These are phyloP conservation scores for Kwoniella botswanensis DNA, from an alignment of 768 basidiomycete genomes.

Conservation along the genomic window DNA sequence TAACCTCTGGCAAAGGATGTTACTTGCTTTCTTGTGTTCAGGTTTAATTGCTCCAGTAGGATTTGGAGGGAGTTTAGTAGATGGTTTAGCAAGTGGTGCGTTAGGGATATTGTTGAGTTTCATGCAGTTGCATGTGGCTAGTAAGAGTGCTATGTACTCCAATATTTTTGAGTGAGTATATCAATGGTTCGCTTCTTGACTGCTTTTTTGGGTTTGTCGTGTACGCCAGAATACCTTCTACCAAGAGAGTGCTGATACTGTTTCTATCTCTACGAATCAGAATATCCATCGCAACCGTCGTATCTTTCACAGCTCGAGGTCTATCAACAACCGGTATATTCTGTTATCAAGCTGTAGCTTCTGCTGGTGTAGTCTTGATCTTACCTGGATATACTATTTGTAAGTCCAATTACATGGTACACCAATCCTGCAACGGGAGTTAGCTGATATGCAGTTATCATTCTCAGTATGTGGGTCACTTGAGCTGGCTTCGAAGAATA, in stretches of 20 bases:
- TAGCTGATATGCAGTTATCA: constrained; percentile 11
- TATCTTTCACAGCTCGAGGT: constrained; percentile 71
- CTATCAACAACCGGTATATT: constrained; percentile 48
- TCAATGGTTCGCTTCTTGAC: not conserved
- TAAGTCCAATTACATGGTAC: constrained; percentile 18
- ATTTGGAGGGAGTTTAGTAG: constrained; percentile 75
- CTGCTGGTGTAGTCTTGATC: constrained; percentile 51
- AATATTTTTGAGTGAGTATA: constrained; percentile 85
- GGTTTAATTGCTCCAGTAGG: constrained; percentile 81
- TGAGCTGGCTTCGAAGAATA: constrained; percentile 53
- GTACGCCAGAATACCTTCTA: not conserved
- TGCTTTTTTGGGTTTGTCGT: constrained; percentile 6
- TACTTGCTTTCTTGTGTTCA: constrained; percentile 73
- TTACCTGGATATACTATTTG: constrained; percentile 55
- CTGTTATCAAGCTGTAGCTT: constrained; percentile 53
- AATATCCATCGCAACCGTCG: constrained; percentile 78
- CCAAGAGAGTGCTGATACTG: no score
- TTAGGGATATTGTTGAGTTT: constrained; percentile 69
- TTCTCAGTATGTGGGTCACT: constrained; percentile 50
- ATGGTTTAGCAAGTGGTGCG: constrained; percentile 45
- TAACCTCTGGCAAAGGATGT: constrained; percentile 66
- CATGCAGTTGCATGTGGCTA: constrained; percentile 74
- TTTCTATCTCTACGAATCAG: constrained; percentile 57
- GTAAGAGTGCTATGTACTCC: constrained; percentile 78
- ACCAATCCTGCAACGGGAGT: not conserved